phyloP scores from a whole-genome alignment of 805 yeast species.

The Lipomyces japonicus region DNA sequence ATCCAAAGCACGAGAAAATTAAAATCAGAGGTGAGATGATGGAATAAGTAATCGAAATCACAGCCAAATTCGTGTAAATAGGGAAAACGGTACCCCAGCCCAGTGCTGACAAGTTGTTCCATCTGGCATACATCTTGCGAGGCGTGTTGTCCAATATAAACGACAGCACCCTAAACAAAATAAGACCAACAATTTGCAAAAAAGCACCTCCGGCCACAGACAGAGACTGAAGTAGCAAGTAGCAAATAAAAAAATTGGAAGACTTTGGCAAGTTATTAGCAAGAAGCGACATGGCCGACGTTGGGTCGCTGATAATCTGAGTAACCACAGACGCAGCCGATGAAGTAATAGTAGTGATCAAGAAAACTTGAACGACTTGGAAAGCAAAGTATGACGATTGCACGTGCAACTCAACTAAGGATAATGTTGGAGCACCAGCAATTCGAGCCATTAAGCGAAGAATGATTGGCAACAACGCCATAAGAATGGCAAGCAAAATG shows the following conservation, averaged over 20 bases:
- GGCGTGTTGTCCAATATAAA: slow-evolving; percentile 78
- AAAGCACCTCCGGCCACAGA: slow-evolving; percentile 71
- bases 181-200: slow-evolving; percentile 68
- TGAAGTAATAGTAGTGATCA: slow-evolving; percentile 79
- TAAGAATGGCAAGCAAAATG: slow-evolving; percentile 70
- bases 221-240: slow-evolving; percentile 77
- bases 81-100: slow-evolving; percentile 85
- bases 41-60: slow-evolving; percentile 69
- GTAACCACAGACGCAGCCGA: slow-evolving; percentile 76
- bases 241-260: slow-evolving; percentile 83
- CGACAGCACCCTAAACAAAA: slow-evolving; percentile 68
- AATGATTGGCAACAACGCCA: slow-evolving; percentile 82
- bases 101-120: slow-evolving; percentile 58
- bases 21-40: slow-evolving; percentile 83
- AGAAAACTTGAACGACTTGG: slow-evolving; percentile 83
- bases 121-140: slow-evolving; percentile 84
- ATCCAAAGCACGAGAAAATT: slow-evolving; percentile 67
- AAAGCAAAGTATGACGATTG: slow-evolving; percentile 88
- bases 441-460: slow-evolving; percentile 72
- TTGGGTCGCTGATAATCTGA: slow-evolving; percentile 63
- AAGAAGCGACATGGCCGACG: slow-evolving; percentile 66
- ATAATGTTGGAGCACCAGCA: slow-evolving; percentile 67
- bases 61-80: slow-evolving; percentile 64
- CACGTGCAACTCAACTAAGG: slow-evolving; percentile 72
- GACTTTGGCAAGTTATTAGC: slow-evolving; percentile 81